Conservation (phyloP, 306 rosid genomes). For the Vicia faba region DNA sequence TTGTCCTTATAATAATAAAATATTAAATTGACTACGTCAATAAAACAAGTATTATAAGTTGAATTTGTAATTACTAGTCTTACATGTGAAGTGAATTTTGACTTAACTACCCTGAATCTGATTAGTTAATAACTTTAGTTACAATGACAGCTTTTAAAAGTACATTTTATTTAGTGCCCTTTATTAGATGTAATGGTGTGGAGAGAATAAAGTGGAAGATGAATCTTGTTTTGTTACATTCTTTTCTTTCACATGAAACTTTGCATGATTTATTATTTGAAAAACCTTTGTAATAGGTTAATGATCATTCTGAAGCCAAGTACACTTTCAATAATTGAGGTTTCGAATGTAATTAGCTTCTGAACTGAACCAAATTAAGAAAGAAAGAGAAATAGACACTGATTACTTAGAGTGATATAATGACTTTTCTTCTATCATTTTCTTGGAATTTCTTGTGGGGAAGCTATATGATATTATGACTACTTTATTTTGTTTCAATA, state of each 20-base stretch:
- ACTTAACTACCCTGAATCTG: neutral
- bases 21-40: too few relatives aligned
- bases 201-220: constrained; percentile 12
- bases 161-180: neutral
- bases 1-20: too few relatives aligned
- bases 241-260: neutral
- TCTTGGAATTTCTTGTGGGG: too few relatives aligned
- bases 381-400: neutral
- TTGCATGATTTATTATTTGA: neutral
- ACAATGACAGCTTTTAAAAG: constrained; percentile 4
- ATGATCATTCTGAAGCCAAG: neutral
- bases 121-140: constrained; percentile 6
- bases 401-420: neutral
- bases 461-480: too few relatives aligned
- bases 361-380: neutral
- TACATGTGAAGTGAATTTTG: neutral
- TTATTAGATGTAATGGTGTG: constrained; percentile 6
- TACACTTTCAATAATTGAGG: neutral
- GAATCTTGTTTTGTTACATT: constrained; percentile 6
- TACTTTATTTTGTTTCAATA: too few relatives aligned
- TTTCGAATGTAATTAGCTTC: neutral
- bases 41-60: neutral
- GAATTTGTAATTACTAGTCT: constrained; percentile 21
- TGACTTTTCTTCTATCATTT: too few relatives aligned
- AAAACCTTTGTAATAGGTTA: neutral